Base-by-base conservation (phyloP, 331 rosid genomes). In the Quercus phellos region DNA sequence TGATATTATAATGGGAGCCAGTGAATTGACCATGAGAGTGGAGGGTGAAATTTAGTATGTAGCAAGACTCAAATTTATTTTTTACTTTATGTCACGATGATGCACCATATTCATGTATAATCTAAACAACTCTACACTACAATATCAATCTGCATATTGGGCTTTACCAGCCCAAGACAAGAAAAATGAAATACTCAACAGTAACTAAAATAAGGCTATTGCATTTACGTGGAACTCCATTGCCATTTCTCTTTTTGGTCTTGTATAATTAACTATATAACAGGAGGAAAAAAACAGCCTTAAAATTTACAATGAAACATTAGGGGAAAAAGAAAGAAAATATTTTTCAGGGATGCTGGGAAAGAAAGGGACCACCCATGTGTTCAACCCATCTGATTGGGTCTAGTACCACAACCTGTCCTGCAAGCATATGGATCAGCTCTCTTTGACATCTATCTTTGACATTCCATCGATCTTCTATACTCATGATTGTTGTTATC, bases 371-470 rank as follows among this genome's bases (percentile, higher is more conserved):
- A 8, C 21, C 27, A n/a, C 71, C 51, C 6, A 30, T 8, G 3
- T 17, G 18, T 7, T 7, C 2, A 6, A 66, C 51, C 11, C 71
- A 66, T 8, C 38, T 66, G 5, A 66, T 32, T n/a, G 50, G 19
- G 35, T 9, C 19, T 66, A 66, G 51, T 66, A 17, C 24, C 12
- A 66, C 51, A 18, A 34, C n/a, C 27, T 32, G 51, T 66, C 51
- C 59, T 42, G 10, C 7, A 42, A 70, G 75, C 27, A 68, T 56
- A 29, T 34, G 16, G 74, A 51, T 72, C 86, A 67, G 51, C 74
- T 68, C 60, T 32, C 51, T 18, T 30, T 66, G 18, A 4, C 66
- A 17, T 63, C 26, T 24, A 24, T 32, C 51, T 18, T 30, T 66
- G 18, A 4, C 66, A 17, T 63, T 24, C 69, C 29, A 63, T 63